These are phyloP conservation scores for Xylaria sp. DNA, from an alignment of 2,329 filamentous ascomycete species.

Conservation along the genomic window DNA sequence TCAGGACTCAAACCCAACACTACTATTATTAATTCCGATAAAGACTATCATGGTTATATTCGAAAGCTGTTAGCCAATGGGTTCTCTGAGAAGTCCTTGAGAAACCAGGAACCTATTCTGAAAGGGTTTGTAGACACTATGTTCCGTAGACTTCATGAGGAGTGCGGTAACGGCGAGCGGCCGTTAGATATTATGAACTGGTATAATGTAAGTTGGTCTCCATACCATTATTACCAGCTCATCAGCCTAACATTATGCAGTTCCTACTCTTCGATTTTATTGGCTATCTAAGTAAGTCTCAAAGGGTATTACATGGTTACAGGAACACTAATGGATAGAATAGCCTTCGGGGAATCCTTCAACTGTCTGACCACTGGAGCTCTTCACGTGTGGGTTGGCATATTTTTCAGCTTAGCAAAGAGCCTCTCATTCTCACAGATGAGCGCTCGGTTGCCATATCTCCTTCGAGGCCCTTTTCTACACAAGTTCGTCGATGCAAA, in stretches of 20 bases:
- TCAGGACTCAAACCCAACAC: not conserved
- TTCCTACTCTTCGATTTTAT: slow-evolving; percentile 24
- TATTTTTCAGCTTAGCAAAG: slow-evolving; percentile 21
- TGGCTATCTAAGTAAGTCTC: slow-evolving; percentile 23
- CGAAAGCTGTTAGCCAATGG: slow-evolving; percentile 23
- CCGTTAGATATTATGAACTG: slow-evolving; percentile 17
- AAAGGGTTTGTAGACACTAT: slow-evolving; percentile 21
- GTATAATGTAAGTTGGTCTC: slow-evolving; percentile 20
- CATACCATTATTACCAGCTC: not conserved
- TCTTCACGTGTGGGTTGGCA: slow-evolving; percentile 19
- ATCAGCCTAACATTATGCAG: slow-evolving; percentile 3
- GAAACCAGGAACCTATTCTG: slow-evolving; percentile 15
- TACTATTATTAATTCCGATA: slow-evolving; percentile 17
- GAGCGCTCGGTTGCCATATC: slow-evolving; percentile 13
- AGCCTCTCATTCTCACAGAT: slow-evolving; percentile 6
- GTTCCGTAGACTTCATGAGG: slow-evolving; percentile 13
- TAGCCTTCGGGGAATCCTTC: slow-evolving; percentile 27
- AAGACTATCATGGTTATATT: slow-evolving; percentile 16
- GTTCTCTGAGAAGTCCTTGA: slow-evolving; percentile 23
- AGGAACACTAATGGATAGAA: not conserved
- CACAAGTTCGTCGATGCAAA: slow-evolving; percentile 1
- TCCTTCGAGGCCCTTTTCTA: slow-evolving; percentile 3
- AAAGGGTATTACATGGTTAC: not conserved
- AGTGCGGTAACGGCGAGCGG: slow-evolving; percentile 11
- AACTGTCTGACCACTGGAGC: slow-evolving; percentile 19